Percentiles rank a stretch among this genome's conserved stretches.
These are phyloP conservation scores for Eurotiales sp. DNA, from an alignment of 2,329 filamentous ascomycete genomes.

Conservation along the genomic window DNA sequence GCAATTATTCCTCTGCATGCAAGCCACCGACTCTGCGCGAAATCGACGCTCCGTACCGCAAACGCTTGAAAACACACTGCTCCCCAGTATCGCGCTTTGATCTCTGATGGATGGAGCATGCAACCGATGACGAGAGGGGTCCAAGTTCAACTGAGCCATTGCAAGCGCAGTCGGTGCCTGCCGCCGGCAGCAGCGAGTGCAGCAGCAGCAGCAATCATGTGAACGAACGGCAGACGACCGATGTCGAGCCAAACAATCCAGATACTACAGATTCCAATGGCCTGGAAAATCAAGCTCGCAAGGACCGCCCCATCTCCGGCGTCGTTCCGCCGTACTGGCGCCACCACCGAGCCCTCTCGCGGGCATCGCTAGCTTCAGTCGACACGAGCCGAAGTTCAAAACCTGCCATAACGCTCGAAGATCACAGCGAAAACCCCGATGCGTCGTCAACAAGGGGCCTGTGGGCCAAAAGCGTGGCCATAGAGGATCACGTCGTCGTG, in stretches of 20 bases:
- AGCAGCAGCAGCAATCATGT: neutral
- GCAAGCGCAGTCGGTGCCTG: slow-evolving; percentile 3
- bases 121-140: slow-evolving; percentile 14
- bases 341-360: slow-evolving; percentile 40
- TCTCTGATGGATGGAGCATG: slow-evolving; percentile 16
- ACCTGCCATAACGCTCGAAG: slow-evolving; percentile 56
- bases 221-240: neutral
- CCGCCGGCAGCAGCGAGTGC: neutral
- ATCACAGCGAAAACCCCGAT: slow-evolving; percentile 58
- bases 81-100: neutral
- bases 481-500: slow-evolving; percentile 61
- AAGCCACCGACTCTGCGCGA: no score
- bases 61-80: neutral
- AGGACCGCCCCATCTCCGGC: slow-evolving; percentile 27
- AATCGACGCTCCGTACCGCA: neutral
- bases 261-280: neutral
- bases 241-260: no score
- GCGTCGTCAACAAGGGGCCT: slow-evolving; percentile 56
- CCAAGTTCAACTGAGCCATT: slow-evolving; percentile 4
- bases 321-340: slow-evolving; percentile 46
- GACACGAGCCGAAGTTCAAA: slow-evolving; percentile 10
- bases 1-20: no score
- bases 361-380: slow-evolving; percentile 37
- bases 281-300: neutral
- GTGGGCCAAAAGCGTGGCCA: slow-evolving; percentile 60